A percentile compares a stretch with the other conserved stretches of the same genome.
Conservation (phyloP, 1,284 basidiomycete species). For the Leucocoprinus gongylophorus region DNA sequence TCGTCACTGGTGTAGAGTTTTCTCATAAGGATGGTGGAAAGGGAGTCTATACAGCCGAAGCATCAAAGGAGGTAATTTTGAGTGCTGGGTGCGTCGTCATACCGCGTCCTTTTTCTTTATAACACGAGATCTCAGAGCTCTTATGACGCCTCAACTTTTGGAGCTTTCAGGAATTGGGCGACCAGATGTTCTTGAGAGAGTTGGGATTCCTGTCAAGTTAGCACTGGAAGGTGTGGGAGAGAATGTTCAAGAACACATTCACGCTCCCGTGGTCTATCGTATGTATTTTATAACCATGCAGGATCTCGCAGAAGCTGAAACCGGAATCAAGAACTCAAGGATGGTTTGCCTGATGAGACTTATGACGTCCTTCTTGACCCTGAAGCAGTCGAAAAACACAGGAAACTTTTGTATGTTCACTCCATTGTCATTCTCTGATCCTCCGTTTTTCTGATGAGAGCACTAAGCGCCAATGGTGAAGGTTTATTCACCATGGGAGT, state of each 20-base stretch:
- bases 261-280: background rate
- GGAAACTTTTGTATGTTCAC: background rate
- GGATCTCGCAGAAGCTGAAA: background rate
- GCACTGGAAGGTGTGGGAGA: slow-evolving; percentile 26
- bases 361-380: background rate
- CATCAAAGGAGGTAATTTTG: slow-evolving; percentile 22
- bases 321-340: background rate
- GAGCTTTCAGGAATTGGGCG: slow-evolving; percentile 31
- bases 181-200: slow-evolving; percentile 15
- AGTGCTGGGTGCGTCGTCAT: slow-evolving; percentile 19
- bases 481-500: slow-evolving; percentile 1
- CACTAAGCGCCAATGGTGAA: background rate
- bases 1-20: slow-evolving; percentile 12
- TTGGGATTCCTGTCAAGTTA: slow-evolving; percentile 19
- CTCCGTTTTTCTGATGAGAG: background rate
- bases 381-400: background rate
- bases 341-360: slow-evolving; percentile 1
- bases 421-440: background rate
- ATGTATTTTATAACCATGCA: background rate
- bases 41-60: background rate
- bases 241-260: slow-evolving; percentile 15
- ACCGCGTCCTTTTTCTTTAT: no score
- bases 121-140: slow-evolving; percentile 3
- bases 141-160: slow-evolving; percentile 29
- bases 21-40: background rate